Base-by-base conservation (phyloP, 768 basidiomycete species). In the Sutorius australiensis region DNA sequence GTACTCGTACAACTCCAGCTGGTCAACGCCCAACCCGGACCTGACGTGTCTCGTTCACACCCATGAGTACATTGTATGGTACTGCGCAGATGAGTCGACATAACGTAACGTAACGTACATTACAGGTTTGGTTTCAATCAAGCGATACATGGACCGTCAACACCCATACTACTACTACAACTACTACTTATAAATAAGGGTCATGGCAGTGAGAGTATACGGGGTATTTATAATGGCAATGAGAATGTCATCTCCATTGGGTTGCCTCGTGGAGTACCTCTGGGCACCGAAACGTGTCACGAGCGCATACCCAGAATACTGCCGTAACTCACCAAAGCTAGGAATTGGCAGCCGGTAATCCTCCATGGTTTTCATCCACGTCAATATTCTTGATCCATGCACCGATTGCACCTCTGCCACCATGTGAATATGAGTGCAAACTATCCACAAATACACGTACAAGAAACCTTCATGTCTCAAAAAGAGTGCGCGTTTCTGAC, bases 361-460 rank as follows among this genome's bases (percentile, higher is more conserved):
- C 50, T 21, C 51, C 54, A 21, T 64, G 56, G 24, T 47, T 58
- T 46, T 57, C 64, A 28, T 73, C 73, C 32, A 79, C 72, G 50
- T 84, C 87, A 56, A 98, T 92, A 69, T 95, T 97, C 75, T 91
- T 92, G 68, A 99, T 88, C 95, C 95, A 99, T 42, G 97, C 97
- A 6, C 95, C 95, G 55, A 98, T 90, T 6, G 92, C 80, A 45
- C 95, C 95, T 54, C 93, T 94, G 61, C 52, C 55, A 63, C 37
- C 17, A 17, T 9, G 17, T 49, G 2, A 53, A 31, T 41, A 48
- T 47, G 30, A 47, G 16, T 5, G 13, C 33, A 27, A 55, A 7
- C 16, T 32, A 51, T 41, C 43, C 33, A 51, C 46, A n/a, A 37
- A 44, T 47, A 55, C 40, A 84, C 90, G 75, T 71, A 95, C 90